Evolutionary conservation across 2,329 filamentous ascomycete species (phyloP).

Genomic region (Talaromyces atroroseus): DNA sequence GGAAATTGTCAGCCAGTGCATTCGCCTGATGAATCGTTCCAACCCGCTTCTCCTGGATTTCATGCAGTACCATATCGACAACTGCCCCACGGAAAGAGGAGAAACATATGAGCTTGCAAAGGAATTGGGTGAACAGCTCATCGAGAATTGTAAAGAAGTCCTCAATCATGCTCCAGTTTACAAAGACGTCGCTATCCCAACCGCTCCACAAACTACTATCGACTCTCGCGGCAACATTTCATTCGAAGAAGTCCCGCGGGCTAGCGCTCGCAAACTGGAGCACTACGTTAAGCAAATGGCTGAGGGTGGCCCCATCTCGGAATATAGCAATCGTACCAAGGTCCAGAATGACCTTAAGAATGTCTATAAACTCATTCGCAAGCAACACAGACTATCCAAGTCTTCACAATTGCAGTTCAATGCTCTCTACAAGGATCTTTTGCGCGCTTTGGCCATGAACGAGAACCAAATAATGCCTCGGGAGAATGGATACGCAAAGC

Average conservation of each 20-base stretch:
- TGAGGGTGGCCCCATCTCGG: constrained; percentile 94
- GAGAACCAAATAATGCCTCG: constrained; percentile 93
- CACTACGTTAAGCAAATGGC: constrained; percentile 99
- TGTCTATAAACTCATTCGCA: constrained; percentile 97
- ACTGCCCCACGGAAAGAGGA: constrained; percentile 91
- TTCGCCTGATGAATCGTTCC: constrained; percentile 98
- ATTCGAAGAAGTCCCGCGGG: constrained; percentile 79
- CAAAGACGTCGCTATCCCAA: constrained; percentile 92
- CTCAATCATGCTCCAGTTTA: constrained; percentile 78
- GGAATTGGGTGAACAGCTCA: constrained; percentile 84
- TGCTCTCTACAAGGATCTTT: constrained; percentile 85
- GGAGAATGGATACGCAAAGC: constrained; percentile 63
- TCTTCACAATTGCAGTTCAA: constrained; percentile 96
- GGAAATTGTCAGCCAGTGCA: constrained; percentile 97
- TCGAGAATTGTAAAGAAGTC: constrained; percentile 96
- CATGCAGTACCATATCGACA: constrained; percentile 99
- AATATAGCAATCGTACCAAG: constrained; percentile 97
- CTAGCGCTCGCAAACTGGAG: constrained; percentile 91
- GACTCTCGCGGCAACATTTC: constrained; percentile 88
- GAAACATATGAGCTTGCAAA: constrained; percentile 98
- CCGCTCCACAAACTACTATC: constrained; percentile 85
- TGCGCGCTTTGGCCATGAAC: constrained; percentile 94
- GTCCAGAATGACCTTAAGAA: constrained; percentile 92
- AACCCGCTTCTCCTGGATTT: constrained; percentile 94
- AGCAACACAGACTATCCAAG: constrained; percentile 97